Percentiles rank a stretch among this genome's conserved stretches.
phyloP scores from a whole-genome alignment of 2,329 filamentous ascomycete species.

The Colletotrichum tabaci region DNA sequence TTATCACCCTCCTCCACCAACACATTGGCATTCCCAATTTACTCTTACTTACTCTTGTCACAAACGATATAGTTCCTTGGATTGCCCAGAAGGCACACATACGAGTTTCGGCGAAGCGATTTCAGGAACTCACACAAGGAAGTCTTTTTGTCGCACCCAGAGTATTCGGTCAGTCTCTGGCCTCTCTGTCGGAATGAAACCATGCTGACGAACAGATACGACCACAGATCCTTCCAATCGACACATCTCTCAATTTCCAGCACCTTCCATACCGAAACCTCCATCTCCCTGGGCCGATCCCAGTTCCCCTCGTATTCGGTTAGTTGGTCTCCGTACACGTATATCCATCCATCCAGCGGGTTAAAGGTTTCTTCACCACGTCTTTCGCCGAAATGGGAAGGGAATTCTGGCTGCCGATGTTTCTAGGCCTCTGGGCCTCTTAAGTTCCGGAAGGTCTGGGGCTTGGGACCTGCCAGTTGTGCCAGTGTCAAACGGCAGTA shows the following conservation, averaged over 20 bases:
- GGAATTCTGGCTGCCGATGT: not conserved
- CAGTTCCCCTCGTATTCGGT: not conserved
- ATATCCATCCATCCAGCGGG: not conserved
- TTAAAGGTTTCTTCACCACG: not conserved
- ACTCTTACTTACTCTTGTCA: constrained; percentile 11
- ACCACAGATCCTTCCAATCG: not conserved
- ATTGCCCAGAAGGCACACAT: not conserved
- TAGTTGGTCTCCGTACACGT: not conserved
- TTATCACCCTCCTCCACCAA: not conserved
- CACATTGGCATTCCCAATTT: not conserved
- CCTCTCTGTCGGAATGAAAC: not conserved
- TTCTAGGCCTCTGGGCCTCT: not conserved
- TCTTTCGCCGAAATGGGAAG: not conserved
- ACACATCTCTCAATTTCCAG: not conserved
- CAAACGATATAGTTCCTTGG: constrained; percentile 10
- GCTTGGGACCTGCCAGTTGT: not conserved
- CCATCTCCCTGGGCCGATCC: not conserved
- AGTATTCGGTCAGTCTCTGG: not conserved
- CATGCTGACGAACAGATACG: not conserved
- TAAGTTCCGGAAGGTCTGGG: not conserved
- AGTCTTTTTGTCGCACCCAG: not conserved
- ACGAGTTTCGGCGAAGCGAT: not conserved
- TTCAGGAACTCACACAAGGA: not conserved
- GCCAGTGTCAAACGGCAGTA: not conserved
- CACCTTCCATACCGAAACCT: not conserved